phyloP scores from a whole-genome alignment of 2,329 filamentous ascomycete genomes.

The Metarhizium humberi region DNA sequence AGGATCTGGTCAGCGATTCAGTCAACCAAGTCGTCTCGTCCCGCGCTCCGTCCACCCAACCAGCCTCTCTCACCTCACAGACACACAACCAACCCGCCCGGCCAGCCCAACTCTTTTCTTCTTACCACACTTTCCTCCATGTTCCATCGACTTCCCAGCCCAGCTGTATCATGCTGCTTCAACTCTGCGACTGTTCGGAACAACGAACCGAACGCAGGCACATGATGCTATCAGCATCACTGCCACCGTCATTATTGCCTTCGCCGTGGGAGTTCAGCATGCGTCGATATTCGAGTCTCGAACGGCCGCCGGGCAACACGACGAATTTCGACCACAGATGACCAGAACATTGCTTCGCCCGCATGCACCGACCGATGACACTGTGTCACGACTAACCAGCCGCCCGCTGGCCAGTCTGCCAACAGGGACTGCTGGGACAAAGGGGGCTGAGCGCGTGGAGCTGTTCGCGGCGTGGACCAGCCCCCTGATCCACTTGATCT shows the following conservation, averaged over 20 bases:
- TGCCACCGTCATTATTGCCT: background rate
- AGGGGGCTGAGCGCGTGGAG: slow-evolving; percentile 12
- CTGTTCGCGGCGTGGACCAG: slow-evolving; percentile 2
- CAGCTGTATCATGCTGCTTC: background rate
- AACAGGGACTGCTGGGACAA: slow-evolving; percentile 1
- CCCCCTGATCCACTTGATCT: slow-evolving; percentile 10
- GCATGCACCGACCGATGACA: background rate
- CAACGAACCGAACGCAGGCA: background rate
- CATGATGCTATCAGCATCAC: background rate
- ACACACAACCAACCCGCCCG: background rate
- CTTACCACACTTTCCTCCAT: background rate
- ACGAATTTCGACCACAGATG: background rate
- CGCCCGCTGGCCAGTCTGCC: background rate
- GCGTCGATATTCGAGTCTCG: background rate
- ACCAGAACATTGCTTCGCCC: background rate
- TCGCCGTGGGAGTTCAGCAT: background rate
- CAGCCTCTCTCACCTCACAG: background rate
- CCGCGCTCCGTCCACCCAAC: background rate
- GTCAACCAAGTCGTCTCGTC: background rate
- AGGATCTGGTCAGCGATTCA: too few species aligned
- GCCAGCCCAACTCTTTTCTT: background rate
- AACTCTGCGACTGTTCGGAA: background rate
- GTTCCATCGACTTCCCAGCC: background rate
- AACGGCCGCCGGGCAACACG: background rate
- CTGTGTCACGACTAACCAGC: background rate